phyloP scores from a whole-genome alignment of 352 stramenopile genomes.

The Thraustochytrium sp. region DNA sequence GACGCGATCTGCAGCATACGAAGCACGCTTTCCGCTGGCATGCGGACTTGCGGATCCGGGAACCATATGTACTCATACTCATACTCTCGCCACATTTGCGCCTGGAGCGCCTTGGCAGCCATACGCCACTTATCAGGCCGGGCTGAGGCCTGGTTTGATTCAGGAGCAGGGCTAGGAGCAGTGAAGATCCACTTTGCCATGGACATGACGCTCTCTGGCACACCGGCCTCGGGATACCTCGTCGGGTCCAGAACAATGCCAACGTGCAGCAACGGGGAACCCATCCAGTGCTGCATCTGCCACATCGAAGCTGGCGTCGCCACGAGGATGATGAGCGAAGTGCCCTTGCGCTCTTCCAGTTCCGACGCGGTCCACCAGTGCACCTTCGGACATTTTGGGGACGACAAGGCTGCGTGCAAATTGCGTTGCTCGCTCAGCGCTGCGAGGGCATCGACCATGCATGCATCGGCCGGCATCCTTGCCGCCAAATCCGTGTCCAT shows the following conservation, averaged over 20 bases:
- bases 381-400: background rate
- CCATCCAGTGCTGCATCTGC: background rate
- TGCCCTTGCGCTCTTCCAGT: background rate
- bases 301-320: background rate
- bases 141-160: background rate
- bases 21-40: background rate
- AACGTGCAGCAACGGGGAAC: background rate
- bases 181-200: background rate
- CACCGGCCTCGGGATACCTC: background rate
- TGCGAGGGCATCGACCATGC: too few relatives aligned
- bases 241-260: background rate
- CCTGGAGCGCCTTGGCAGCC: background rate
- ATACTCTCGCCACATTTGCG: background rate
- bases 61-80: constrained; percentile 9
- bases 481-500: too few relatives aligned
- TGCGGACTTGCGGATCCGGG: background rate
- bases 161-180: background rate
- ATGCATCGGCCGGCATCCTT: too few relatives aligned
- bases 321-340: background rate
- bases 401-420: too few relatives aligned
- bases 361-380: background rate
- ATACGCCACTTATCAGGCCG: background rate
- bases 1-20: background rate
- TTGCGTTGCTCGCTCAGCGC: too few relatives aligned
- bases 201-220: background rate